Percentiles rank a stretch among this genome's conserved stretches.
Evolutionary conservation across 2,329 filamentous ascomycete species (phyloP).

Genomic region (Arthroderma uncinatum): DNA sequence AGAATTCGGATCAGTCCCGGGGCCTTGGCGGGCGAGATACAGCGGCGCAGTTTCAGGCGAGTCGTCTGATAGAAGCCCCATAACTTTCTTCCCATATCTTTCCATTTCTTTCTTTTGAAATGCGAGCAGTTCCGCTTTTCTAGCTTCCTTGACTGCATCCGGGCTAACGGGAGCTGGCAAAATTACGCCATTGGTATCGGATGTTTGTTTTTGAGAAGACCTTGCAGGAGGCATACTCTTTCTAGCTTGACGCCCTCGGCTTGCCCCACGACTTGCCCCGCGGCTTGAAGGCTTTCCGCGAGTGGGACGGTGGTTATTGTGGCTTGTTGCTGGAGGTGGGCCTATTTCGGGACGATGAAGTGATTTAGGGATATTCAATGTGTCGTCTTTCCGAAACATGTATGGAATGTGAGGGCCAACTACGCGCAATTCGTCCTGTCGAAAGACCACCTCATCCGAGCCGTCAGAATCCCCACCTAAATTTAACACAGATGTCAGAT

Average conservation of each 20-base stretch:
- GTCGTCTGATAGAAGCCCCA: slow-evolving; percentile 4
- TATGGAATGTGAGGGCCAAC: slow-evolving; percentile 8
- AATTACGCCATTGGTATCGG: background rate
- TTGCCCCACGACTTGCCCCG: background rate
- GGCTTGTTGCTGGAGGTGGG: background rate
- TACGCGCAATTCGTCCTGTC: slow-evolving; percentile 9
- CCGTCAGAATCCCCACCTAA: slow-evolving; percentile 11
- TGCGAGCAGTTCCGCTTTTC: slow-evolving; percentile 16
- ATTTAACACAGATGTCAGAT: background rate
- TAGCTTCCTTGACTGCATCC: background rate
- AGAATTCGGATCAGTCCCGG: slow-evolving; percentile 20
- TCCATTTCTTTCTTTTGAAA: slow-evolving; percentile 12
- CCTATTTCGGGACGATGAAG: too few relatives aligned
- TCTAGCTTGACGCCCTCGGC: background rate
- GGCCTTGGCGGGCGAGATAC: slow-evolving; percentile 17
- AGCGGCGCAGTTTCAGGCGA: background rate
- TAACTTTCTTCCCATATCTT: slow-evolving; percentile 4
- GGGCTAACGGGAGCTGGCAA: background rate
- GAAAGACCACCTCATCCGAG: slow-evolving; percentile 20
- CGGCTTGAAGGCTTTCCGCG: background rate
- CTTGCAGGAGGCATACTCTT: background rate
- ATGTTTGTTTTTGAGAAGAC: background rate
- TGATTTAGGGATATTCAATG: background rate
- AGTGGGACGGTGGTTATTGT: background rate
- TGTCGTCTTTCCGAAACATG: slow-evolving; percentile 4